These are phyloP conservation scores for Laguncularia racemosa DNA, from an alignment of 345 rosid genomes.

Conservation along the genomic window DNA sequence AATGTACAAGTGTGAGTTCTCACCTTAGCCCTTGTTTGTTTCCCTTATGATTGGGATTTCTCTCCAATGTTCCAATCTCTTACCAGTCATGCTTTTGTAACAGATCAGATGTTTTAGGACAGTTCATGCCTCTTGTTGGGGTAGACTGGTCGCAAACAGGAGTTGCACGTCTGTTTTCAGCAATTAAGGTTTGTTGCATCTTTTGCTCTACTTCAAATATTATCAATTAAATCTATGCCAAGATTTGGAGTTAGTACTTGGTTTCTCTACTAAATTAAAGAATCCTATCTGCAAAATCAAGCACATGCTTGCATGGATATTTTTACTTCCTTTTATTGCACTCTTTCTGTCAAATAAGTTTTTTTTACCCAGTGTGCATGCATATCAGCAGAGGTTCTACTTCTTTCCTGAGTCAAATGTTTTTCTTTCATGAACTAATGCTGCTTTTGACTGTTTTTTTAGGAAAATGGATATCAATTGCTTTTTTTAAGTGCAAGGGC, in stretches of 20 bases:
- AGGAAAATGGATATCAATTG: slow-evolving; percentile 20
- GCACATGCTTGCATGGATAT: too few relatives aligned
- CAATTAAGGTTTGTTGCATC: slow-evolving; percentile 61
- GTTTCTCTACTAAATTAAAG: too few relatives aligned
- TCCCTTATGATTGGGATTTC: too few relatives aligned
- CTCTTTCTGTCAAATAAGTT: too few relatives aligned
- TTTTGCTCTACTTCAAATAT: neutral
- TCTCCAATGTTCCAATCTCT: too few relatives aligned
- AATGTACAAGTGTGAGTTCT: too few relatives aligned
- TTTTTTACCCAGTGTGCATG: too few relatives aligned
- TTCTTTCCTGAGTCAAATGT: neutral
- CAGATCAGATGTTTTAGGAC: slow-evolving; percentile 94
- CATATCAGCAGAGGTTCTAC: too few relatives aligned
- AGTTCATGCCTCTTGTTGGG: slow-evolving; percentile 97
- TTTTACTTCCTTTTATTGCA: too few relatives aligned
- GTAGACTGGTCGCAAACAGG: slow-evolving; percentile 92
- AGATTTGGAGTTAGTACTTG: neutral
- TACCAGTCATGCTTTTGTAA: neutral
- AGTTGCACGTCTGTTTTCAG: slow-evolving; percentile 78
- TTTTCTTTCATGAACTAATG: neutral
- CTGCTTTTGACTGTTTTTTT: neutral
- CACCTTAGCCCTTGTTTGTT: too few relatives aligned
- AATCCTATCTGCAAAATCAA: too few relatives aligned
- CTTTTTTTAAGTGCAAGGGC: slow-evolving; percentile 19
- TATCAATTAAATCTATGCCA: neutral